phyloP scores from a whole-genome alignment of 352 stramenopile genomes.

The Globisporangium parvum region DNA sequence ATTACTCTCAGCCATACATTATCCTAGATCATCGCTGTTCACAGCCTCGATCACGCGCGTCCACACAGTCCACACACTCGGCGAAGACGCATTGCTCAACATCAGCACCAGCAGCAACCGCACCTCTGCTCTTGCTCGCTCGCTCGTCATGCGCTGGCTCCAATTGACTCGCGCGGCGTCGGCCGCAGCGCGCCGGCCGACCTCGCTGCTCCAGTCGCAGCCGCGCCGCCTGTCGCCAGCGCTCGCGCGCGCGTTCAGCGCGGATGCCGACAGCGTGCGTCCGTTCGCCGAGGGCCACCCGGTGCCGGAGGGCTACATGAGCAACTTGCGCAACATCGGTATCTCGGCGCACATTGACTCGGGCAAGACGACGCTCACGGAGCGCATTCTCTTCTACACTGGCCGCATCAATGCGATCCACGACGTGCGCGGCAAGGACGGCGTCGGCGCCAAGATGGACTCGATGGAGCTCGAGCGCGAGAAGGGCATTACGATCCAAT shows the following conservation, averaged over 20 bases:
- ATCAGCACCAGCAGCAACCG: neutral
- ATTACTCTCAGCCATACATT: too few species aligned
- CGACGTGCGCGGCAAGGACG: conserved; percentile 96
- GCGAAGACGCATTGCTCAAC: conserved; percentile 1
- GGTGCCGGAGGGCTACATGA: conserved; percentile 73
- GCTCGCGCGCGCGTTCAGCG: conserved; percentile 25
- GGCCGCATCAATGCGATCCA: conserved; percentile 96
- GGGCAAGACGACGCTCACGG: conserved; percentile 99
- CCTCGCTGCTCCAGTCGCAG: conserved; percentile 9
- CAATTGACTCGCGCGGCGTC: conserved; percentile 39
- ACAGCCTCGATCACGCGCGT: too few species aligned
- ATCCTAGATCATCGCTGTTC: too few species aligned
- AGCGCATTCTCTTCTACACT: conserved; percentile 99
- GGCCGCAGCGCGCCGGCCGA: conserved; percentile 7
- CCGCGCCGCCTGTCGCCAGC: conserved; percentile 16
- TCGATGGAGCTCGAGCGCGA: conserved; percentile 99
- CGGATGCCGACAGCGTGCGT: conserved; percentile 21
- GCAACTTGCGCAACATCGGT: conserved; percentile 91
- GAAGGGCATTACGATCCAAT: conserved; percentile 99
- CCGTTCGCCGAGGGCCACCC: conserved; percentile 34
- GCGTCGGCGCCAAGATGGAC: conserved; percentile 99
- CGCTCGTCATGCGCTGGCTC: conserved; percentile 43
- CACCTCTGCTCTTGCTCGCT: neutral
- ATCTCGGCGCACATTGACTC: conserved; percentile 97
- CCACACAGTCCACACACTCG: too few species aligned